phyloP scores from a whole-genome alignment of 2,329 filamentous ascomycete genomes.

The Nemania abortiva region DNA sequence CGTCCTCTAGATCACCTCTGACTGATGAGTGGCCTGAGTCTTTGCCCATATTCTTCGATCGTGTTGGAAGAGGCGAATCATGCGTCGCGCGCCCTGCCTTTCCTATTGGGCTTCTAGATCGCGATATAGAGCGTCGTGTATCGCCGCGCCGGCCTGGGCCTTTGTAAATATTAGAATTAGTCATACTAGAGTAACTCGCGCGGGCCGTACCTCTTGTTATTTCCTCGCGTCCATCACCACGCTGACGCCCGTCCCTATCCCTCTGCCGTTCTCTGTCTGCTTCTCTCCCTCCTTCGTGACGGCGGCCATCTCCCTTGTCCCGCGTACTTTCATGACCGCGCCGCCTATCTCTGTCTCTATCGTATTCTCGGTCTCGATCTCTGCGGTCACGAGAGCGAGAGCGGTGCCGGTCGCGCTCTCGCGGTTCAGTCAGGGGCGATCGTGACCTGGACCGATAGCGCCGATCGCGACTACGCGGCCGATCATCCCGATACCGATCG shows the following conservation, averaged over 20 bases:
- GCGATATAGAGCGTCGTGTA: constrained; percentile 42
- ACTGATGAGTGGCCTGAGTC: constrained; percentile 51
- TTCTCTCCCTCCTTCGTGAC: constrained; percentile 33
- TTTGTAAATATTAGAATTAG: constrained; percentile 33
- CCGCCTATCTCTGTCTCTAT: constrained; percentile 48
- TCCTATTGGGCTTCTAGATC: constrained; percentile 39
- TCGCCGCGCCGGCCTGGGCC: constrained; percentile 42
- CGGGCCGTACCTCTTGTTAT: constrained; percentile 40
- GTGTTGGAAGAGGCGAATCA: constrained; percentile 50
- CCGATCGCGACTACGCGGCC: constrained; percentile 50
- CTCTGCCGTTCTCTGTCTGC: constrained; percentile 24
- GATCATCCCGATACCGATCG: constrained; percentile 51
- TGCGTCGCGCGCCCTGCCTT: constrained; percentile 41
- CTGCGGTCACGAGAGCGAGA: constrained; percentile 55
- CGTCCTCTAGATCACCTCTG: constrained; percentile 53
- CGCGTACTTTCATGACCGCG: constrained; percentile 37
- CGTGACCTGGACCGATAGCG: constrained; percentile 36
- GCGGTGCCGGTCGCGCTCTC: constrained; percentile 48
- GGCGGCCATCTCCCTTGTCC: constrained; percentile 37
- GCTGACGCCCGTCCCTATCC: constrained; percentile 37
- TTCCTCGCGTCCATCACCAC: constrained; percentile 43
- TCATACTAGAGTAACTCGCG: neutral
- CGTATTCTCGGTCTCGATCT: constrained; percentile 55
- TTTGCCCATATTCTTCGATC: constrained; percentile 43
- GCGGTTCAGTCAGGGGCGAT: constrained; percentile 52